Evolutionary conservation across 495 filamentous ascomycete genomes (phyloP).

Genomic region (Astrocystis sublimbata): DNA sequence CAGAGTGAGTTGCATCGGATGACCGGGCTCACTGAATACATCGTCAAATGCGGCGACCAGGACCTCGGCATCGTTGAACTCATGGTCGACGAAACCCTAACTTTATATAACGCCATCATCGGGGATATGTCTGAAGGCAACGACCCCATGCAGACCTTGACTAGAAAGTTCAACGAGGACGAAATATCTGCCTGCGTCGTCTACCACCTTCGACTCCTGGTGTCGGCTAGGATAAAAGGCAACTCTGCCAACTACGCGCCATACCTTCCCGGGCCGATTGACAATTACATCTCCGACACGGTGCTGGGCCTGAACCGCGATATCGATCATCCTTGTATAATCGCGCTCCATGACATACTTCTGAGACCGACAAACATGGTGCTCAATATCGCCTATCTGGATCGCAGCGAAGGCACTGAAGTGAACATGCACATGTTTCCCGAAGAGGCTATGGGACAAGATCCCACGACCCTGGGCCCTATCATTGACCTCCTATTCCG

Average conservation of each 20-base stretch:
- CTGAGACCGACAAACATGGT: slow-evolving; percentile 77
- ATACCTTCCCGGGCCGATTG: slow-evolving; percentile 65
- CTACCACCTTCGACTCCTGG: slow-evolving; percentile 69
- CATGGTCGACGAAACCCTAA: slow-evolving; percentile 74
- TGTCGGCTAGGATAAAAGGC: slow-evolving; percentile 82
- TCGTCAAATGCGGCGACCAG: slow-evolving; percentile 68
- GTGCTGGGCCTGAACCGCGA: slow-evolving; percentile 78
- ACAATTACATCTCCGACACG: slow-evolving; percentile 66
- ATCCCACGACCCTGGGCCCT: slow-evolving; percentile 46
- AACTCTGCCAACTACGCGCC: slow-evolving; percentile 66
- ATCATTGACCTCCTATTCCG: slow-evolving; percentile 57
- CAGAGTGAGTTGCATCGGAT: slow-evolving; percentile 71
- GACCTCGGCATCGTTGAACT: slow-evolving; percentile 72
- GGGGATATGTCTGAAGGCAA: slow-evolving; percentile 54
- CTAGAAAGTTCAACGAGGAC: slow-evolving; percentile 73
- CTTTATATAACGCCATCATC: slow-evolving; percentile 61
- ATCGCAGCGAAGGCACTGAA: slow-evolving; percentile 76
- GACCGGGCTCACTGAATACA: slow-evolving; percentile 65
- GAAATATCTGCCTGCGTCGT: slow-evolving; percentile 71
- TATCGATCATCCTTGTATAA: slow-evolving; percentile 85
- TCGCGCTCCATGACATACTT: slow-evolving; percentile 73
- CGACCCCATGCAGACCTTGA: slow-evolving; percentile 61
- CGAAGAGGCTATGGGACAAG: slow-evolving; percentile 53
- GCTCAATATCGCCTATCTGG: slow-evolving; percentile 87
- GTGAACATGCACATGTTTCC: slow-evolving; percentile 77